Base-by-base conservation (phyloP, 805 yeast genomes). In the Myxozyma udenii region DNA sequence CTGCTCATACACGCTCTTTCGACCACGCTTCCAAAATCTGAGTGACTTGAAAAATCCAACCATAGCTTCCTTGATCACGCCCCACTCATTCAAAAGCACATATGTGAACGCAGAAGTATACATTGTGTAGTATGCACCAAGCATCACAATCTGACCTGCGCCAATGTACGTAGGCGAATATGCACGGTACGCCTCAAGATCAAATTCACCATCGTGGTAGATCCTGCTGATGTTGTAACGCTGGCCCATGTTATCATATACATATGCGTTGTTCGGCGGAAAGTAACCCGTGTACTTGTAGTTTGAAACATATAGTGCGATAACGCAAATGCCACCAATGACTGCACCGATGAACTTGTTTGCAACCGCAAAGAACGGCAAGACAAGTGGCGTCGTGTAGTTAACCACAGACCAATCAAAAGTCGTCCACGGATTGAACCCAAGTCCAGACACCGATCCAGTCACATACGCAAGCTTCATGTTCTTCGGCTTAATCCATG, bases 21-120 rank as follows among this genome's bases (percentile, higher is more conserved):
- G 78, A 77, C 78, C 57, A 77, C 44, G n/a, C 14, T 9, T 9
- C 14, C 33, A 9, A 14, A 9, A 9, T 32, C 18, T 35, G n/a
- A 77, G 50, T 68, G 71, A 58, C 68, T 73, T 32, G 78, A 69
- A 46, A 76, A 61, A 84, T 75, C 53, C 80, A 81, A 41, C 66
- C 69, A 47, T 83, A 78, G 62, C 84, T 84, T 70, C 49, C 33
- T 78, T 83, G 24, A 82, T 68, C 9, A 67, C 67, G 19, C 82
- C 85, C n/a, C 76, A 72, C 47, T 84, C 69, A 4, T 83, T 78
- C 3, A 86, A 79, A 26, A 80, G 71, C 48, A 83, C 77, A 4
- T 87, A 76, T 1, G 87, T 87, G 68, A 82, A 79, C 46, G 75
- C 77, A 67, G 70, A 74, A 60, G 84, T 85, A 62, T 81, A 80